Percentiles rank a stretch among this genome's conserved stretches.
These are phyloP conservation scores for Russula griseocarnosa DNA, from an alignment of 768 basidiomycete species.

Conservation along the genomic window DNA sequence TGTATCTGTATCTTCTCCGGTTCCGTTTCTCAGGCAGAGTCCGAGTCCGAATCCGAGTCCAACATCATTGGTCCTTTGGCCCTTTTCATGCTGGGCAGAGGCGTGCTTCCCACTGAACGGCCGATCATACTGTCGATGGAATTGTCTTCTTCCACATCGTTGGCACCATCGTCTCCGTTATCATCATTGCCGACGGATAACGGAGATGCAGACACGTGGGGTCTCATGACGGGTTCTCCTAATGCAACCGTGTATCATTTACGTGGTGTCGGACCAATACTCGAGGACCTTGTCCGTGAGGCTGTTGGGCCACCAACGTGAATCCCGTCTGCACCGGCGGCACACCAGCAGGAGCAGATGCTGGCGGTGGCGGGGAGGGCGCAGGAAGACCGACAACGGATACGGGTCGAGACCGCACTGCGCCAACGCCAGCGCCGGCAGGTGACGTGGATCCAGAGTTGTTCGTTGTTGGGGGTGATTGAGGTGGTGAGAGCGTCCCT, in stretches of 20 bases:
- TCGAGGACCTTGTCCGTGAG: conserved; percentile 50
- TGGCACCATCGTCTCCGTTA: too few relatives aligned
- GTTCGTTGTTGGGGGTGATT: conserved; percentile 42
- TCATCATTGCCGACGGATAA: too few relatives aligned
- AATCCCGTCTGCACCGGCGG: conserved; percentile 6
- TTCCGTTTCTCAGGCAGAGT: conserved; percentile 14
- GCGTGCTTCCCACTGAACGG: background rate
- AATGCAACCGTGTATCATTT: background rate
- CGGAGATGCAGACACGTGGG: too few relatives aligned
- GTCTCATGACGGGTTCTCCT: too few relatives aligned
- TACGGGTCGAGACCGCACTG: conserved; percentile 37
- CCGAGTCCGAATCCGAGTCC: too few relatives aligned
- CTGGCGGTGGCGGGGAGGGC: conserved; percentile 23
- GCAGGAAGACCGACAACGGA: conserved; percentile 50
- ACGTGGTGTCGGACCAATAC: conserved; percentile 56
- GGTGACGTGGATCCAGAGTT: conserved; percentile 30
- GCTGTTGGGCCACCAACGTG: conserved; percentile 37
- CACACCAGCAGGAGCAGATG: conserved; percentile 18
- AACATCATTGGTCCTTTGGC: conserved; percentile 27
- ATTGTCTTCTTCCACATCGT: too few relatives aligned
- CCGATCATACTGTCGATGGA: too few relatives aligned
- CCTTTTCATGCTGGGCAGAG: background rate
- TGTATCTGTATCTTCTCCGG: conserved; percentile 18
- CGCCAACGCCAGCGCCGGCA: background rate
- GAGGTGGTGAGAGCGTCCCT: conserved; percentile 50